Conservation (phyloP, 1,284 basidiomycete genomes). For the Psilocybe mexicana region DNA sequence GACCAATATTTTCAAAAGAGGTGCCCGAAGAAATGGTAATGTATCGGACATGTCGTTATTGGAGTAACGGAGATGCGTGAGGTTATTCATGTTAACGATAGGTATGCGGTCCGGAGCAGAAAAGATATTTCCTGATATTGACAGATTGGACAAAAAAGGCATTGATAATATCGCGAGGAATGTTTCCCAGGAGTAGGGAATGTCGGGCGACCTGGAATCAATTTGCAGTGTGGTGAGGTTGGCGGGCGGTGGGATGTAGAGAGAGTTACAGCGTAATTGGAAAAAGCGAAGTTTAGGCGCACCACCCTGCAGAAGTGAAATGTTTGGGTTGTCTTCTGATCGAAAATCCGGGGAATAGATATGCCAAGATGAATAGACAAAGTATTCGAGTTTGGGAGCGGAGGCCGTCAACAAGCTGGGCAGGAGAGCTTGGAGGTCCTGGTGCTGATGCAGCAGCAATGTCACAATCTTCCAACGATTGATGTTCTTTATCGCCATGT, state of each 20-base stretch:
- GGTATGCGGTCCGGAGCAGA: neutral
- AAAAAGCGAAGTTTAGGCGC: conserved; percentile 14
- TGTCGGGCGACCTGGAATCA: neutral
- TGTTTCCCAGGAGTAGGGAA: neutral
- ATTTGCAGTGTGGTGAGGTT: conserved; percentile 19
- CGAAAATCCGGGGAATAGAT: no score
- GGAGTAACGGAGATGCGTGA: conserved; percentile 14
- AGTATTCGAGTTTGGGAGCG: conserved; percentile 4
- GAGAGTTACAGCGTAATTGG: neutral
- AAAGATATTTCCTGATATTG: conserved; percentile 8
- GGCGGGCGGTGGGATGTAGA: conserved; percentile 2
- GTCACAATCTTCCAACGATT: conserved; percentile 1
- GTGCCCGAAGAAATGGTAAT: conserved; percentile 11
- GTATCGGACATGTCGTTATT: conserved; percentile 5
- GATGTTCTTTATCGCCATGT: neutral
- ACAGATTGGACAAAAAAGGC: conserved; percentile 12
- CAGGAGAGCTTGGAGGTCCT: neutral
- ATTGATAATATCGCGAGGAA: conserved; percentile 13
- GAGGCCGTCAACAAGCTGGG: neutral
- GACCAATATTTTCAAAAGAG: conserved; percentile 15
- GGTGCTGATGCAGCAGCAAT: neutral
- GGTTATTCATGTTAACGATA: conserved; percentile 10
- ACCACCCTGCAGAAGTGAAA: conserved; percentile 11
- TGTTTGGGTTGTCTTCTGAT: neutral
- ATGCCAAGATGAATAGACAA: neutral